These are phyloP conservation scores for Marasmius fiardii DNA, from an alignment of 1,284 basidiomycete species.

Conservation along the genomic window DNA sequence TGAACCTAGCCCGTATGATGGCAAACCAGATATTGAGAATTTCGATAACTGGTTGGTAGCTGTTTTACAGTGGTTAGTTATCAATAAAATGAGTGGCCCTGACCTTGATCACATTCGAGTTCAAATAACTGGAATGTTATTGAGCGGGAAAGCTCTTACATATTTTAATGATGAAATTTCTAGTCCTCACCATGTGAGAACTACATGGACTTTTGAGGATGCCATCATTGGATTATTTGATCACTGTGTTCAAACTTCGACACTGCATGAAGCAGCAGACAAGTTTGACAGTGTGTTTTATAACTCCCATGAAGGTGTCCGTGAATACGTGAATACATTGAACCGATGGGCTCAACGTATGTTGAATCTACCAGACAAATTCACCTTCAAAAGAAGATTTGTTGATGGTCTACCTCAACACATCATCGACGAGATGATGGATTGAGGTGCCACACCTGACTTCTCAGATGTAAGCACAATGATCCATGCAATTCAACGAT, in stretches of 20 bases:
- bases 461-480: not conserved
- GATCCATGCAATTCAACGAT: not conserved
- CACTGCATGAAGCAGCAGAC: slow-evolving; percentile 14
- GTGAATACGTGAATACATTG: slow-evolving; percentile 13
- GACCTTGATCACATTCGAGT: not conserved
- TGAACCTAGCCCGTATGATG: not conserved
- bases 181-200: not conserved
- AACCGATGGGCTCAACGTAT: slow-evolving; percentile 8
- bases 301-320: not conserved
- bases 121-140: not conserved
- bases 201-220: slow-evolving; percentile 12
- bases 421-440: slow-evolving; percentile 3
- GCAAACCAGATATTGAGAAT: not conserved
- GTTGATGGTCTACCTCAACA: slow-evolving; percentile 5
- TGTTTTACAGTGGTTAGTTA: not conserved
- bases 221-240: slow-evolving; percentile 17
- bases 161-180: slow-evolving; percentile 16
- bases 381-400: slow-evolving; percentile 8
- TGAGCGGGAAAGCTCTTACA: slow-evolving; percentile 9
- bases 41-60: not conserved
- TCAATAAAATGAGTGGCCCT: not conserved
- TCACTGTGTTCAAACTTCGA: slow-evolving; percentile 16
- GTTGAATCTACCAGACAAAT: slow-evolving; percentile 7
- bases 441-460: not conserved
- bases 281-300: slow-evolving; percentile 11